These are phyloP conservation scores for Dimocarpus longan DNA, from an alignment of 345 rosid species.

Conservation along the genomic window DNA sequence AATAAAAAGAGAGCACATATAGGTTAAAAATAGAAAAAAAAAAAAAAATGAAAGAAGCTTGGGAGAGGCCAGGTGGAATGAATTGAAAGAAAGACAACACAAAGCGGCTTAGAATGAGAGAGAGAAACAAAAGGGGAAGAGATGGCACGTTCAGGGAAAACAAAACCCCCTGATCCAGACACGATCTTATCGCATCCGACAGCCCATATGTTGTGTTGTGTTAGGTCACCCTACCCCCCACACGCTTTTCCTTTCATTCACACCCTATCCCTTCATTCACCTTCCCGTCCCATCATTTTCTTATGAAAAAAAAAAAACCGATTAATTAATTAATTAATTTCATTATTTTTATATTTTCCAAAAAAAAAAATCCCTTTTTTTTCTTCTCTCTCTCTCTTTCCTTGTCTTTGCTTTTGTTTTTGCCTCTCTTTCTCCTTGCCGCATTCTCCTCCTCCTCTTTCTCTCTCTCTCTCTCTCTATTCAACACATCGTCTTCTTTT, in stretches of 20 bases:
- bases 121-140: no score
- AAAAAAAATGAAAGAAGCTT: no score
- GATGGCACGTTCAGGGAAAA: no score
- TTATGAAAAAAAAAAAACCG: neutral
- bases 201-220: neutral
- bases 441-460: neutral
- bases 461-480: neutral
- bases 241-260: neutral
- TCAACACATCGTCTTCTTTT: conserved; percentile 19
- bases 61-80: no score
- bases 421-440: neutral
- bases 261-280: neutral
- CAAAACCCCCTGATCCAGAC: no score
- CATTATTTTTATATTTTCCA: neutral
- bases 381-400: neutral
- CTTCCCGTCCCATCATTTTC: neutral
- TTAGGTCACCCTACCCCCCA: neutral
- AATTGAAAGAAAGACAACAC: no score
- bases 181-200: neutral
- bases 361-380: neutral
- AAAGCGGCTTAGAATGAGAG: no score
- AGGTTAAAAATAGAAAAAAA: no score
- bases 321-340: neutral
- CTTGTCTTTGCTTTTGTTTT: neutral
- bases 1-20: no score